Base-by-base conservation (phyloP, 768 basidiomycete genomes). In the Clitopilus passeckerianus region DNA sequence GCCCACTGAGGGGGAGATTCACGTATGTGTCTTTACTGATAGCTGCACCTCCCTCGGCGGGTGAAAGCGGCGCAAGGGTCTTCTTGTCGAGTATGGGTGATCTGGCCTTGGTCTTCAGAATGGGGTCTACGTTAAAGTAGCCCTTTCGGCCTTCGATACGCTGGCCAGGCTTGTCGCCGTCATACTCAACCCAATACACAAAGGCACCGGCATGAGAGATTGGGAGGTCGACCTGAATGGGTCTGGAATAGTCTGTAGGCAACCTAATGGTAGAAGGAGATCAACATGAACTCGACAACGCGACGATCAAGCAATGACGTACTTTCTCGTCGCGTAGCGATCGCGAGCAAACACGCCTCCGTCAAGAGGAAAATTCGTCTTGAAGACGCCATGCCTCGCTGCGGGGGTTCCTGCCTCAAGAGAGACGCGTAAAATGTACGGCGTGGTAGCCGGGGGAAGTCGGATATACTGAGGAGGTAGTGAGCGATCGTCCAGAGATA, bases 161-260 rank as follows among this genome's bases (percentile, higher is more conserved):
- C 56, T 84, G 74, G 10, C 83, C 85, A 20, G 75, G 71, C 1
- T 71, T 63, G 46, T 80, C 80, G 6, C 82, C 82, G 60, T 93
- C 93, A 69, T 97, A 94, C 73, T 98, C 95, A 50, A 99, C 77
- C 86, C 89, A 97, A 74, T 92, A 98, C 58, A 90, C 84, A 76
- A 98, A 99, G 0, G 95, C 94, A 57, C 97, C 97, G 0, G 97
- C 93, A 62, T 95, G 93, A 3, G 93, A 95, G 74, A 99, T 98
- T 54, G 95, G 94, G 7, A 99, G 80, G 76, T 98, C 94, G 43
- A 98, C 85, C 64, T 92, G 88, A 60, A 99, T 91, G 15, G 96
- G 89, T 68, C 93, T 96, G 24, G 87, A 92, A 67, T 94, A 89
- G 71, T 95, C 82, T 7, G 82, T 86, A 8, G 95, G 94, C 10